Evolutionary conservation across 1,139 yeast genomes (phyloP).

Genomic region (Yamadazyma friedrichii): DNA sequence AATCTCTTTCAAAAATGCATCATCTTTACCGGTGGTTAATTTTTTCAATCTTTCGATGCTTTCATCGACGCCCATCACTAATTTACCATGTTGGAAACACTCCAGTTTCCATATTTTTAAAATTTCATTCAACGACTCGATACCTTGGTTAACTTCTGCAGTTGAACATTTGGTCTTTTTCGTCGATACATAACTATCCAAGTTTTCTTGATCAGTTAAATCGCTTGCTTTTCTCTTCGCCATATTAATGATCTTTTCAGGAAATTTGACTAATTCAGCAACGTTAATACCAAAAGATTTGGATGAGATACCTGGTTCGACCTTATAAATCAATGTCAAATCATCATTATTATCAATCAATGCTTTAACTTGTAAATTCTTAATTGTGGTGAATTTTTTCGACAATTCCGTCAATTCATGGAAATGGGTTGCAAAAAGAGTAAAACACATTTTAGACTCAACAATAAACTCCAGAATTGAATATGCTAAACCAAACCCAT

Average conservation of each 20-base stretch:
- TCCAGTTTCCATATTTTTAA: conserved; percentile 59
- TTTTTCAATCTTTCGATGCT: conserved; percentile 39
- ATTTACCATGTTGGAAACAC: conserved; percentile 42
- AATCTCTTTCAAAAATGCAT: conserved; percentile 44
- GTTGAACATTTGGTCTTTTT: conserved; percentile 54
- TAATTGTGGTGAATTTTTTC: conserved; percentile 57
- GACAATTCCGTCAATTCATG: conserved; percentile 87
- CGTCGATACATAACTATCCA: conserved; percentile 36
- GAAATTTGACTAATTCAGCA: conserved; percentile 93
- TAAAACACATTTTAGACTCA: conserved; percentile 66
- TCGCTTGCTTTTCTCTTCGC: conserved; percentile 93
- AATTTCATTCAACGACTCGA: conserved; percentile 51
- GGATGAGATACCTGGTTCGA: conserved; percentile 88
- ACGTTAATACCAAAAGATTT: conserved; percentile 97
- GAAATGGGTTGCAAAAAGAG: conserved; percentile 94
- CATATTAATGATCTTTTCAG: conserved; percentile 84
- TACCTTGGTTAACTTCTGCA: conserved; percentile 57
- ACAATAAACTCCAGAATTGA: conserved; percentile 88
- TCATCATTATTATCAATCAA: conserved; percentile 71
- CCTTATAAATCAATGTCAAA: conserved; percentile 84
- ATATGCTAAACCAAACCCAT: conserved; percentile 98
- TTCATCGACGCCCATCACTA: conserved; percentile 27
- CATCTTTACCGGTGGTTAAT: conserved; percentile 30
- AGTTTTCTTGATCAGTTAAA: conserved; percentile 65
- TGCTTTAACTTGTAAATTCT: conserved; percentile 91